Conservation (phyloP, 805 yeast genomes). For the Nakazawaea ernobii region DNA sequence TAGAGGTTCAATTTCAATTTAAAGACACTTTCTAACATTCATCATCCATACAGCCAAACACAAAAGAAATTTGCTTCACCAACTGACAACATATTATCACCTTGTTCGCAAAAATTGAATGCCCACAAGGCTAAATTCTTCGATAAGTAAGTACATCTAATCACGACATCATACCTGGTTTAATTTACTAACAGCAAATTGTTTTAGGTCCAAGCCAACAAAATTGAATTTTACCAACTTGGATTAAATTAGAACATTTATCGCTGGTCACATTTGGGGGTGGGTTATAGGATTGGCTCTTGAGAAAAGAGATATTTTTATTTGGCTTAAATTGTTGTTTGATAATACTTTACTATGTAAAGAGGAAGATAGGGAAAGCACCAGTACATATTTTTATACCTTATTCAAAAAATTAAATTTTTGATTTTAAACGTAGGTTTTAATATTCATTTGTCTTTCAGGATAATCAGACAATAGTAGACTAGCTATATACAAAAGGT, state of each 20-base stretch:
- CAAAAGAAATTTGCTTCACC: slow-evolving; percentile 38
- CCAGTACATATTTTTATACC: too few relatives aligned
- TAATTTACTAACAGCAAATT: neutral
- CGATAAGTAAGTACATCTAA: slow-evolving; percentile 24
- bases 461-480: neutral
- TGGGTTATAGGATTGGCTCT: neutral
- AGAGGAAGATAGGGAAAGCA: too few relatives aligned
- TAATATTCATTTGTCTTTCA: neutral
- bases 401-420: too few relatives aligned
- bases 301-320: neutral
- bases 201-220: slow-evolving; percentile 17
- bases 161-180: neutral
- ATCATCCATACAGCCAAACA: neutral
- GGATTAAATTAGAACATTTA: slow-evolving; percentile 1
- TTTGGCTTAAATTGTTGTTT: neutral
- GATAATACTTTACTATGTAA: too few relatives aligned
- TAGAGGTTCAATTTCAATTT: neutral
- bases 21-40: slow-evolving; percentile 4
- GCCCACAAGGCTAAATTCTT: slow-evolving; percentile 39
- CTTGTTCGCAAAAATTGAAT: slow-evolving; percentile 50
- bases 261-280: neutral
- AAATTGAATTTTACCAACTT: slow-evolving; percentile 18
- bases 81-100: slow-evolving; percentile 53
- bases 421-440: too few relatives aligned
- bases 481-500: slow-evolving; percentile 3